Percentiles rank a stretch among this genome's conserved stretches.
These are phyloP conservation scores for Microcyclosporella mali DNA, from an alignment of 2,329 filamentous ascomycete genomes.

Conservation along the genomic window DNA sequence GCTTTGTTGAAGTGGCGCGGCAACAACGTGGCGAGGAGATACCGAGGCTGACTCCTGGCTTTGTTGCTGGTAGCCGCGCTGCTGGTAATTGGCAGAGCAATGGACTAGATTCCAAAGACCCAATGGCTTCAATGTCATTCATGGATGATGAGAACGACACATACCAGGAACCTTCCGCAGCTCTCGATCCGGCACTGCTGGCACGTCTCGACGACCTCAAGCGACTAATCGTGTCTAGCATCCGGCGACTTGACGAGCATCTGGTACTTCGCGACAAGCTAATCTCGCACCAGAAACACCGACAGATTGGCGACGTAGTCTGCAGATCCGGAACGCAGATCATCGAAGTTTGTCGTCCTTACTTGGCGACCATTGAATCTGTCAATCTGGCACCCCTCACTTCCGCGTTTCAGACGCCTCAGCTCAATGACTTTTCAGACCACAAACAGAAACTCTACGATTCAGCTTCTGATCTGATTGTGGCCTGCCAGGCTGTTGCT, in stretches of 20 bases:
- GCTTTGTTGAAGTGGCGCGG: constrained; percentile 90
- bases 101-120: constrained; percentile 58
- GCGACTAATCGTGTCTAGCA: constrained; percentile 74
- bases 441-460: constrained; percentile 95
- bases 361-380: constrained; percentile 84
- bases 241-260: constrained; percentile 81
- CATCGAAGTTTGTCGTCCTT: constrained; percentile 81
- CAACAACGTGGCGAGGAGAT: constrained; percentile 92
- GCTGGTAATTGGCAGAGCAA: constrained; percentile 83
- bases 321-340: constrained; percentile 73
- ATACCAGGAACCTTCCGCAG: constrained; percentile 61
- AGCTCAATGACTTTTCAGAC: constrained; percentile 76
- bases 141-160: constrained; percentile 83
- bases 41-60: constrained; percentile 85
- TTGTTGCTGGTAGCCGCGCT: constrained; percentile 74
- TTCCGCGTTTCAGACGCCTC: constrained; percentile 73
- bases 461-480: constrained; percentile 78
- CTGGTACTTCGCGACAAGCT: constrained; percentile 73
- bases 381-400: constrained; percentile 78
- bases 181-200: constrained; percentile 69
- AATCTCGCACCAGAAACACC: constrained; percentile 70
- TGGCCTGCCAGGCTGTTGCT: constrained; percentile 85
- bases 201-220: constrained; percentile 82
- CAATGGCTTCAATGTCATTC: constrained; percentile 58
- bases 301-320: constrained; percentile 72